Base-by-base conservation (phyloP, 495 filamentous ascomycete genomes). In the Podospora pseudocomata region DNA sequence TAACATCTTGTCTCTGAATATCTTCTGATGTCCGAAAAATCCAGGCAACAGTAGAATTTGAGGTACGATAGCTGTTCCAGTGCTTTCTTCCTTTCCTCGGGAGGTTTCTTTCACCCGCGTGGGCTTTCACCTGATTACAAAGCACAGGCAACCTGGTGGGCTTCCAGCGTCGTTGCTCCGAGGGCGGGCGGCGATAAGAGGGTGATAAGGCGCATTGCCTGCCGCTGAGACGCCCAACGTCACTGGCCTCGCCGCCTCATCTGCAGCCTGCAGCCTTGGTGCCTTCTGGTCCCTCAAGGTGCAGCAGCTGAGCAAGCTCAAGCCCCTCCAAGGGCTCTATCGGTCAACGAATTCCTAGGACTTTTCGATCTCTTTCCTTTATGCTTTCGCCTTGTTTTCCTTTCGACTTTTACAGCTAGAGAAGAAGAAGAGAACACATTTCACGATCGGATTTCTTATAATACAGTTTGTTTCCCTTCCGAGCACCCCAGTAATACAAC, bases 211-310 rank as follows among this genome's bases (percentile, higher is more conserved):
- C 13, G 28, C 65, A 23, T 57, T 60, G 54, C 65, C 54, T 60
- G 55, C 65, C 65, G 65, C 65, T 67, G 65, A 67, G 62, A 67
- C 55, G 55, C 55, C 55, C 65, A 61, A 19, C 58, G 63, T 54
- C 34, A 23, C 13, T 5, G 4, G 27, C 28, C 61, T 20, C 20
- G n/a, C 49, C 32, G 61, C 27, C 61, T 20, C 39, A n/a, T 30
- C 18, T 59, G 55, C 63, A 39, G 63, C n/a, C 39, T n/a, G 39
- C 49, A 34, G 30, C 18, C 55, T 23, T 23, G 23, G 23, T 58
- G 39, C 18, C 39, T 11, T 58, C n/a, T n/a, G n/a, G 55, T 5
- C n/a, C 23, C n/a, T 58, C n/a, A 19, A 19, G 23, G 55, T 26
- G 55, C 55, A 58, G 55, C 55, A 58, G n/a, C 19, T 19, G 55